Percentiles rank a stretch among this genome's conserved stretches.
Evolutionary conservation across 1,284 basidiomycete species (phyloP).

Genomic region (Malassezia brasiliensis): DNA sequence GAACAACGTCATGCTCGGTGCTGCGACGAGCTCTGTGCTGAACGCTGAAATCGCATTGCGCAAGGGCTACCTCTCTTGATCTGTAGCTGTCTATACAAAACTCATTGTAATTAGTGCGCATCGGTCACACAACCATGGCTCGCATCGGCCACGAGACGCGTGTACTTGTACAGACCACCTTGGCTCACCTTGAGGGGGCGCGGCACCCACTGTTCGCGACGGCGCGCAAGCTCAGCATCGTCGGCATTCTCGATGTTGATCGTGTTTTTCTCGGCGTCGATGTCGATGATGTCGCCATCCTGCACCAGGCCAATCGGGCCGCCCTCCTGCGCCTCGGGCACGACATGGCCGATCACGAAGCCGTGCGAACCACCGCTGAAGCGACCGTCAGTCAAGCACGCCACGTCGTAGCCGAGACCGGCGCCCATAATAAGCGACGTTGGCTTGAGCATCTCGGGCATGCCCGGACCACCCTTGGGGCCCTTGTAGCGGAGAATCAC

Average conservation of each 20-base stretch:
- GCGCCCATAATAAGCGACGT: slow-evolving; percentile 57
- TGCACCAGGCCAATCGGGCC: slow-evolving; percentile 80
- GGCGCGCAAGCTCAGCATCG: slow-evolving; percentile 61
- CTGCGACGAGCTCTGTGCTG: slow-evolving; percentile 92
- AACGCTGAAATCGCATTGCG: slow-evolving; percentile 90
- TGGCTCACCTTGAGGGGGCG: slow-evolving; percentile 73
- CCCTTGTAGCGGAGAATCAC: slow-evolving; percentile 47
- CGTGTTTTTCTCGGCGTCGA: slow-evolving; percentile 67
- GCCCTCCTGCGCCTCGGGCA: slow-evolving; percentile 79
- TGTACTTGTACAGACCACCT: slow-evolving; percentile 52
- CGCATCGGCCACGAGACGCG: slow-evolving; percentile 57
- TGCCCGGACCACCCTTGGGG: slow-evolving; percentile 63
- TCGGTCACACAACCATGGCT: slow-evolving; percentile 81
- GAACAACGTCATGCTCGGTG: slow-evolving; percentile 93
- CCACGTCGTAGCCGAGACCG: slow-evolving; percentile 77
- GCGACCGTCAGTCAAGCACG: slow-evolving; percentile 87
- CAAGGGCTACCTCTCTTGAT: slow-evolving; percentile 55
- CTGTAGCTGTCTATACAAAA: not conserved
- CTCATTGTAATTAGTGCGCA: slow-evolving; percentile 49
- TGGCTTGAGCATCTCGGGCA: slow-evolving; percentile 85
- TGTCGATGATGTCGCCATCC: slow-evolving; percentile 75
- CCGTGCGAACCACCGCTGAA: slow-evolving; percentile 69
- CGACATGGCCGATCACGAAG: slow-evolving; percentile 84
- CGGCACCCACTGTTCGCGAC: slow-evolving; percentile 63
- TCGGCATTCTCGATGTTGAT: slow-evolving; percentile 62